Base-by-base conservation (phyloP, 2,329 filamentous ascomycete species). In the Penicillium polonicum region DNA sequence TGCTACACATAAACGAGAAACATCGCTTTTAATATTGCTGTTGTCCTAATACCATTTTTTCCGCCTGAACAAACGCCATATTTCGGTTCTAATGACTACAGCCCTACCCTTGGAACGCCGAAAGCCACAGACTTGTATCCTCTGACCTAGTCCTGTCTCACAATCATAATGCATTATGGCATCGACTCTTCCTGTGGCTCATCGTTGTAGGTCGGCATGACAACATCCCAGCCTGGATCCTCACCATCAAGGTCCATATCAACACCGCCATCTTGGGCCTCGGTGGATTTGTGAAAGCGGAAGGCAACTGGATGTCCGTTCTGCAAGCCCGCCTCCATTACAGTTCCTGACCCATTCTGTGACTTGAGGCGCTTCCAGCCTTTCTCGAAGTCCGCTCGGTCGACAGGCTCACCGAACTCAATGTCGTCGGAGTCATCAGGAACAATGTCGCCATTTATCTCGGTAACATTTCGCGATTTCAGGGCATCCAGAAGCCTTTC, bases 401-500 rank as follows among this genome's bases (percentile, higher is more conserved):
- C 80, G 29, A 77, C 68, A 0, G 77, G 76, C 5, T 80, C 67
- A 2, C 78, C 82, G 25, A 84, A 70, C 38, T 80, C 73, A 41
- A 84, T 74, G 5, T 78, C 70, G 0, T 73, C 67, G 0, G 76
- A 60, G 55, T 77, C 55, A 56, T 72, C 62, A 35, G 81, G 77
- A 55, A 78, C 33, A 10, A 62, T 13, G 10, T 74, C 67, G 33
- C 72, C 70, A 50, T 75, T 74, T 48, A 80, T 74, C 42, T 77
- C 68, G 38, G 58, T 70, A 13, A 79, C 60, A 4, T 72, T 74
- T n/a, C 75, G 76, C 35, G 79, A 74, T 48, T 76, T 70, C 1
- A 92, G 75, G 12, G 85, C 76, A 0, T 78, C 73, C 19, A 89
- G 74, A 2, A 92, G 82, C 21, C 85, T 80, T 19, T 78, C 65